phyloP scores from a whole-genome alignment of 1,139 yeast species.

The Geotrichum restrictum region DNA sequence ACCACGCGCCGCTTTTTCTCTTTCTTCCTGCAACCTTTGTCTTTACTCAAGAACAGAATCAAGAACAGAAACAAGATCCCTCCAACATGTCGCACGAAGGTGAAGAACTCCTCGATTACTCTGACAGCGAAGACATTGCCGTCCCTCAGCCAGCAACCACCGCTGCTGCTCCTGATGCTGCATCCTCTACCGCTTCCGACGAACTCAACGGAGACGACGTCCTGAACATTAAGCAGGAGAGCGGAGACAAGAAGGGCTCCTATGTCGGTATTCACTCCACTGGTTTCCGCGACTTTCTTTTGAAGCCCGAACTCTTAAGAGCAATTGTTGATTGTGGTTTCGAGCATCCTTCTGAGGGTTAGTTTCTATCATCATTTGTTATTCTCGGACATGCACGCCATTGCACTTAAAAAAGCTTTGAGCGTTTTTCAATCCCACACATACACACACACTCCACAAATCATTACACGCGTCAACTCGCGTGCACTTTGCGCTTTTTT shows the following conservation, averaged over 20 bases:
- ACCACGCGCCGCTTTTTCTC: conserved; percentile 3
- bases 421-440: no score
- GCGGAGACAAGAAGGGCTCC: conserved; percentile 86
- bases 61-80: background rate
- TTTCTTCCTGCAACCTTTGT: background rate
- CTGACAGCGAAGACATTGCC: conserved; percentile 94
- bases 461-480: background rate
- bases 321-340: conserved; percentile 99
- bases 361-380: conserved; percentile 39
- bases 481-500: conserved; percentile 5
- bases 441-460: background rate
- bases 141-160: conserved; percentile 57
- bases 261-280: conserved; percentile 98
- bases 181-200: conserved; percentile 28
- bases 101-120: conserved; percentile 96
- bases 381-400: conserved; percentile 12
- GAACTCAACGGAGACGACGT: conserved; percentile 26
- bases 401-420: background rate
- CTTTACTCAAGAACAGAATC: background rate
- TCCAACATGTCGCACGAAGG: conserved; percentile 66
- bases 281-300: conserved; percentile 94
- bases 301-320: conserved; percentile 93
- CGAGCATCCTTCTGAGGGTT: conserved; percentile 98
- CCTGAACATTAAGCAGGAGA: conserved; percentile 38
- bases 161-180: conserved; percentile 32